These are phyloP conservation scores for Talaromyces stipitatus DNA, from an alignment of 495 filamentous ascomycete species.

Conservation along the genomic window DNA sequence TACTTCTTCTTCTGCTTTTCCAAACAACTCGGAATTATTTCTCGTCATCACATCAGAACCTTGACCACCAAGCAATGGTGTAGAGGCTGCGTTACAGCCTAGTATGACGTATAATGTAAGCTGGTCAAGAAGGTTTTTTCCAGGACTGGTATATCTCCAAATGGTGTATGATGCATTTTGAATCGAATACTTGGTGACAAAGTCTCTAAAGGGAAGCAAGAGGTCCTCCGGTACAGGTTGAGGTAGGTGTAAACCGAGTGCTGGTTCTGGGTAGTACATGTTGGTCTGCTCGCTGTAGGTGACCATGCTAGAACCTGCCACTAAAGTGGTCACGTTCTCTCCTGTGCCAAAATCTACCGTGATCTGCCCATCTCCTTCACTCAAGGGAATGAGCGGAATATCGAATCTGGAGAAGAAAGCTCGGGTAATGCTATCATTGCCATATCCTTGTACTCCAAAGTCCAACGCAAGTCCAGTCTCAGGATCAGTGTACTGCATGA, in stretches of 20 bases:
- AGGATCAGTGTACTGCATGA: slow-evolving; percentile 20
- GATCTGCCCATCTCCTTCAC: background rate
- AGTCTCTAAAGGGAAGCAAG: background rate
- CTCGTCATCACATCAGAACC: background rate
- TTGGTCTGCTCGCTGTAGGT: background rate
- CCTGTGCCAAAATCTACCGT: background rate
- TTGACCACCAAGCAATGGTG: background rate
- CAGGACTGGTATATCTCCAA: background rate
- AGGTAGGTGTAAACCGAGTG: background rate
- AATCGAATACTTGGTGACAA: background rate
- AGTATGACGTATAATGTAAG: background rate
- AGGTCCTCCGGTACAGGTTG: background rate
- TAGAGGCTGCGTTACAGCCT: background rate
- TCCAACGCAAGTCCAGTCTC: background rate
- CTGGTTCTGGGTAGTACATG: background rate
- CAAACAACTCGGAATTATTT: background rate
- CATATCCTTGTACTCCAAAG: background rate
- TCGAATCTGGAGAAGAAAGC: background rate
- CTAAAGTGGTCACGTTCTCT: background rate
- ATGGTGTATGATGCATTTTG: background rate
- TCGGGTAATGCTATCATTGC: background rate
- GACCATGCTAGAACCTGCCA: background rate
- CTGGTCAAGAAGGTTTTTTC: background rate
- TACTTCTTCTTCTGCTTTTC: background rate
- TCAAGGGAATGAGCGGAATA: background rate